Base-by-base conservation (phyloP, 148 eudicot genomes). In the Polygonum aviculare region DNA sequence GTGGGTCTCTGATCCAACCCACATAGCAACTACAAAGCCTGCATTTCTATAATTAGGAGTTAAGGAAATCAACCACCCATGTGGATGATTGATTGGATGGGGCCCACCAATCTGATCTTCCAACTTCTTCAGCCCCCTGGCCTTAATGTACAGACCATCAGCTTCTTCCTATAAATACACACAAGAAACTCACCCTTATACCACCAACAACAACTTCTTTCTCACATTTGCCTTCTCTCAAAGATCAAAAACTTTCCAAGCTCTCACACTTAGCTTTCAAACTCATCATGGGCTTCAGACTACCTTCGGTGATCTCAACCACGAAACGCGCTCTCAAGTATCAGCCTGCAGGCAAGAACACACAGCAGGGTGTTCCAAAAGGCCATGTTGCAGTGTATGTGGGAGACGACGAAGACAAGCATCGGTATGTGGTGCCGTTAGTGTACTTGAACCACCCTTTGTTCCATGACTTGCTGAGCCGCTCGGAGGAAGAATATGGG, bases 401-500 rank as follows among this genome's bases (percentile, higher is more conserved):
- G 5, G 92, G 92, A 0, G 71, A 65, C 41, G 41, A 65, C 5
- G 86, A 83, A 19, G 85, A 79, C 72, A 74, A 88, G 67, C 80
- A 78, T 11, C 81, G 92, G 74, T 85, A 80, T 74, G 79, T 89
- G 7, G 82, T 89, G 5, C 90, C 92, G 3, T 83, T 89, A 41
- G 82, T 88, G 1, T 80, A 81, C 62, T 75, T 89, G 69, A 78
- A 12, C 45, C 83, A 65, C 5, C 90, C 90, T 2, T 84, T 83
- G 77, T 89, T 89, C 54, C 90, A 87, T 41, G 82, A 15, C 57
- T 83, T 89, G 15, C 86, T 87, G 7, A 78, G 73, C 12, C 83
- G 74, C 10, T 90, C 92, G 16, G 92, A 85, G 54, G 90, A 89
- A 33, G 90, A 89, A 74, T 89, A 86, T 19, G 92, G 92, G 48